Evolutionary conservation across 345 rosid species (phyloP).

Genomic region (Moringa oleifera): DNA sequence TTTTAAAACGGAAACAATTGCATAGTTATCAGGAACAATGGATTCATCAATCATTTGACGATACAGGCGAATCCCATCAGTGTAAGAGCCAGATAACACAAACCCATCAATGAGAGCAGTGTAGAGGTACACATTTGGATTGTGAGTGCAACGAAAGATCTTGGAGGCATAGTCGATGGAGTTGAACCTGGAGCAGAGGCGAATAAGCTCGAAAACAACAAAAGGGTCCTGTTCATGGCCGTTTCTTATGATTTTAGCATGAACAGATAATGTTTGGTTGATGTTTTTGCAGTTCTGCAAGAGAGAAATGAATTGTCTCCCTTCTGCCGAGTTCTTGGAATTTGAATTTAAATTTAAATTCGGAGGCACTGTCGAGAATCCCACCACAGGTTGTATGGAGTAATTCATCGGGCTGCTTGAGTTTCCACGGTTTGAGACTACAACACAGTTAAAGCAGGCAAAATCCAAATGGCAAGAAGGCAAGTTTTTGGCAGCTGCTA

Average conservation of each 20-base stretch:
- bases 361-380: too few species aligned
- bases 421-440: too few species aligned
- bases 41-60: conserved; percentile 33
- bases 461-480: too few species aligned
- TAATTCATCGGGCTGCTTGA: too few species aligned
- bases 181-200: conserved; percentile 34
- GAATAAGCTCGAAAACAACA: conserved; percentile 53
- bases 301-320: too few species aligned
- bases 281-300: too few species aligned
- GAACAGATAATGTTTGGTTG: too few species aligned
- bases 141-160: conserved; percentile 31
- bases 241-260: conserved; percentile 43
- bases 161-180: conserved; percentile 42
- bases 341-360: too few species aligned
- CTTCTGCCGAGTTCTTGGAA: too few species aligned
- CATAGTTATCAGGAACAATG: conserved; percentile 45
- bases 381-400: too few species aligned
- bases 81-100: conserved; percentile 30
- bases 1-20: conserved; percentile 40
- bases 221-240: conserved; percentile 44
- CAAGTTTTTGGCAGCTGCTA: too few species aligned
- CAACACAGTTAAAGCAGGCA: too few species aligned
- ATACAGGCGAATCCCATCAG: conserved; percentile 41
- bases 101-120: conserved; percentile 57
- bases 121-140: conserved; percentile 52